phyloP scores from a whole-genome alignment of 73 alveolate species.

The Paramecium tetraurelia region DNA sequence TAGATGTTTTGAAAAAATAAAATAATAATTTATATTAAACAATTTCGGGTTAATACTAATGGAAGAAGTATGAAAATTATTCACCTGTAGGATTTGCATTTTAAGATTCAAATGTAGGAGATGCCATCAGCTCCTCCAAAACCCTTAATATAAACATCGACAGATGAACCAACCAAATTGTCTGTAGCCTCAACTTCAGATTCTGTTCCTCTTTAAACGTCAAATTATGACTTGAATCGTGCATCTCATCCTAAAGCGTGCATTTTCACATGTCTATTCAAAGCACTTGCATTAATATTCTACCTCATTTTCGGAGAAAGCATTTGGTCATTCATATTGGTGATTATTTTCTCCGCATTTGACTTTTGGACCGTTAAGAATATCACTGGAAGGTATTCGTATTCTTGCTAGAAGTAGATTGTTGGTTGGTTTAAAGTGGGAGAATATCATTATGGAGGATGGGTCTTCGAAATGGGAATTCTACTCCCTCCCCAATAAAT shows the following conservation, averaged over 20 bases:
- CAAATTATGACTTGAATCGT: background rate
- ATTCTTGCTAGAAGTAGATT: background rate
- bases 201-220: slow-evolving; percentile 3
- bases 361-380: slow-evolving; percentile 37
- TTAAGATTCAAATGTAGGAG: background rate
- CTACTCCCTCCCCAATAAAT: background rate
- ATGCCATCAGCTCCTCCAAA: background rate
- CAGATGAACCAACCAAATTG: background rate
- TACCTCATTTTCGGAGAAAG: background rate
- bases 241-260: slow-evolving; percentile 31
- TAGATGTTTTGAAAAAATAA: background rate
- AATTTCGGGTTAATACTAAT: background rate
- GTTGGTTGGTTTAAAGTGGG: slow-evolving; percentile 39
- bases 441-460: background rate
- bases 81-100: background rate
- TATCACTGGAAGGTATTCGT: slow-evolving; percentile 2
- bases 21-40: background rate
- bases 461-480: slow-evolving; percentile 4
- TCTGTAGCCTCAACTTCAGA: background rate
- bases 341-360: background rate
- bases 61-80: background rate
- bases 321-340: background rate
- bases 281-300: background rate
- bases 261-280: background rate
- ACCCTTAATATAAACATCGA: background rate